Percentiles rank a stretch among this genome's conserved stretches.
These are phyloP conservation scores for Trametes gibbosa DNA, from an alignment of 768 basidiomycete genomes.

Conservation along the genomic window DNA sequence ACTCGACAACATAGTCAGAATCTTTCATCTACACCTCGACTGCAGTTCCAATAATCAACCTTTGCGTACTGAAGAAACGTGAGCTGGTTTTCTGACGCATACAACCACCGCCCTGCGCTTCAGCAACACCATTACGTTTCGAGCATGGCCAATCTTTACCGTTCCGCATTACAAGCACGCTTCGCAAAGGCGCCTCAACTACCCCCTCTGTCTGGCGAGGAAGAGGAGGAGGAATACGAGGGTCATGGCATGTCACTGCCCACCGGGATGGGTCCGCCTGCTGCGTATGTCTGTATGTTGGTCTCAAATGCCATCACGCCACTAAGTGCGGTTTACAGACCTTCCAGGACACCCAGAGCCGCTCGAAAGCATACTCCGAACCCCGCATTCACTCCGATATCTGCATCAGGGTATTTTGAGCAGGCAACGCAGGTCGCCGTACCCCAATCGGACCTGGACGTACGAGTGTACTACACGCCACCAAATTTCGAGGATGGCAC, in stretches of 20 bases:
- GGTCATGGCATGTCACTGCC: conserved; percentile 64
- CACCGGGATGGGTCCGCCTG: conserved; percentile 55
- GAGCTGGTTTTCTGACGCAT: too few relatives aligned
- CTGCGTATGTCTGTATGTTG: conserved; percentile 45
- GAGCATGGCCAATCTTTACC: conserved; percentile 68
- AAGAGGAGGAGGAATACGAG: conserved; percentile 52
- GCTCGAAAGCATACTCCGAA: conserved; percentile 43
- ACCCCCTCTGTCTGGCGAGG: conserved; percentile 42
- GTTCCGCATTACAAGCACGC: conserved; percentile 73
- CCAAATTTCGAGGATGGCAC: conserved; percentile 54
- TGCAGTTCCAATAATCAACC: too few relatives aligned
- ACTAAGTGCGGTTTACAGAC: conserved; percentile 2
- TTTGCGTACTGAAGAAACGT: too few relatives aligned
- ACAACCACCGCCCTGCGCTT: too few relatives aligned
- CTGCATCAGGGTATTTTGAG: conserved; percentile 70
- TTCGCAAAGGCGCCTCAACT: conserved; percentile 70
- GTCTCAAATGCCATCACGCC: not conserved
- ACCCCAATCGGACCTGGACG: conserved; percentile 56
- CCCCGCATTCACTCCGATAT: conserved; percentile 72
- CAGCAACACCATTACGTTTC: not conserved
- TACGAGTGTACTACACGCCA: conserved; percentile 82
- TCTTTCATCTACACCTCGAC: not conserved
- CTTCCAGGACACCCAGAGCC: conserved; percentile 16
- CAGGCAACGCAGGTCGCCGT: conserved; percentile 79
- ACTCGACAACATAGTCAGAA: not conserved